These are phyloP conservation scores for Farysia itapuensis DNA, from an alignment of 1,284 basidiomycete species.

Conservation along the genomic window DNA sequence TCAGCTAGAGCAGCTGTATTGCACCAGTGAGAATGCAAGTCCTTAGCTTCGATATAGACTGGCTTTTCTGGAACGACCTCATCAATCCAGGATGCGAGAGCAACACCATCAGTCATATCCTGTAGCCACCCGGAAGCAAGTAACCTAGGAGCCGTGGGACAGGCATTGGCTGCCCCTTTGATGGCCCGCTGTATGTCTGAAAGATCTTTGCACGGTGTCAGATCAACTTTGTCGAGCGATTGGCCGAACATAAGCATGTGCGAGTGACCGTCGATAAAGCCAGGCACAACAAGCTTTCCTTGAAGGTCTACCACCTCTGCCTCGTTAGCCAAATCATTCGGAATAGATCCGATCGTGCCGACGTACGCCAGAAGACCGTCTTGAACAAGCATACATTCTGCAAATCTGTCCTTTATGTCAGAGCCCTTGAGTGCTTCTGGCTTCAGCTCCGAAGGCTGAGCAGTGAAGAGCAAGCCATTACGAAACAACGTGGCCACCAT, in stretches of 20 bases:
- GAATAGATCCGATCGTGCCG: conserved; percentile 8
- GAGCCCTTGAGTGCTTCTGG: conserved; percentile 4
- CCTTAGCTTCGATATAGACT: conserved; percentile 29
- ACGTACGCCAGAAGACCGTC: conserved; percentile 22
- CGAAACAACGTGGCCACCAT: conserved; percentile 9
- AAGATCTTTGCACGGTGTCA: conserved; percentile 28
- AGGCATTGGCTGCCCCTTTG: conserved; percentile 18
- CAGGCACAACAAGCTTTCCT: conserved; percentile 29
- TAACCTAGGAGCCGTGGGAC: conserved; percentile 23
- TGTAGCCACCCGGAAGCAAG: conserved; percentile 33
- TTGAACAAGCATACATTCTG: conserved; percentile 18
- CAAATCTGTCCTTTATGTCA: conserved; percentile 14
- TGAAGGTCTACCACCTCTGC: conserved; percentile 16
- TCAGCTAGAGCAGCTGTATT: conserved; percentile 29
- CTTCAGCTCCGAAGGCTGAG: conserved; percentile 21
- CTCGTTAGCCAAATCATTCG: not conserved
- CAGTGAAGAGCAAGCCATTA: conserved; percentile 33
- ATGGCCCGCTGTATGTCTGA: conserved; percentile 22
- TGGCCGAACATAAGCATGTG: conserved; percentile 36
- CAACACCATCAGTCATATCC: conserved; percentile 22
- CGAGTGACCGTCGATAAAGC: conserved; percentile 35
- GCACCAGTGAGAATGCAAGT: conserved; percentile 34
- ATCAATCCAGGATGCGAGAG: conserved; percentile 24
- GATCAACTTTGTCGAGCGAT: conserved; percentile 34
- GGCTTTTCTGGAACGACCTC: conserved; percentile 25